Conservation (phyloP, 108 stramenopile species). For the Cylindrotheca fusiformis region DNA sequence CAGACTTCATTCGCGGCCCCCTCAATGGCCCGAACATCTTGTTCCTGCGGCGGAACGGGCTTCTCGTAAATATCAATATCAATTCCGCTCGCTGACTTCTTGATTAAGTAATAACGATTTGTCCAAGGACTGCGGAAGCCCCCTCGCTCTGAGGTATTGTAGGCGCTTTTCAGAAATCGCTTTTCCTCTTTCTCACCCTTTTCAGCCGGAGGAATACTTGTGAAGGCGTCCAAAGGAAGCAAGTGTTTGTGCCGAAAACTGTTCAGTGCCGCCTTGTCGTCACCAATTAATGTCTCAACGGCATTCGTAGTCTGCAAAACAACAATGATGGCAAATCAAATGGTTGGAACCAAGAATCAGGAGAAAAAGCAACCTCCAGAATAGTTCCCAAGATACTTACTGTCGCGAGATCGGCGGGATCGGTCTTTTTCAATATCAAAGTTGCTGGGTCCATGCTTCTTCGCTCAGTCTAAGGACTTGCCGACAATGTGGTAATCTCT, state of each 20-base stretch:
- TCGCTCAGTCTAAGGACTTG: too few species aligned
- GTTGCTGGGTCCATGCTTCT: constrained; percentile 24
- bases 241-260: neutral
- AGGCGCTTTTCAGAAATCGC: constrained; percentile 38
- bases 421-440: constrained; percentile 25
- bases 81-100: neutral
- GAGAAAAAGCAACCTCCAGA: constrained; percentile 1
- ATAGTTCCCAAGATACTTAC: too few species aligned
- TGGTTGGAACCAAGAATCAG: neutral
- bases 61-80: neutral
- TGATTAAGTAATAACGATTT: constrained; percentile 37
- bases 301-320: constrained; percentile 11
- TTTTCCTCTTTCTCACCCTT: constrained; percentile 22
- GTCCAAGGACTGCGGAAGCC: constrained; percentile 61
- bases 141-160: constrained; percentile 43
- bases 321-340: constrained; percentile 4
- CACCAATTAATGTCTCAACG: constrained; percentile 7
- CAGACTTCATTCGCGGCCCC: constrained; percentile 87
- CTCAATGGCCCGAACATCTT: constrained; percentile 45
- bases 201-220: neutral
- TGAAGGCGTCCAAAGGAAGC: constrained; percentile 10
- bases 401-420: constrained; percentile 36
- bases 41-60: neutral
- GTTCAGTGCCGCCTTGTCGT: neutral
- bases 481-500: too few species aligned